Evolutionary conservation across 75 land plant species (phyloP), one percentile per base, ranked within the genome.

Genomic region (Cunninghamia lanceolata): DNA sequence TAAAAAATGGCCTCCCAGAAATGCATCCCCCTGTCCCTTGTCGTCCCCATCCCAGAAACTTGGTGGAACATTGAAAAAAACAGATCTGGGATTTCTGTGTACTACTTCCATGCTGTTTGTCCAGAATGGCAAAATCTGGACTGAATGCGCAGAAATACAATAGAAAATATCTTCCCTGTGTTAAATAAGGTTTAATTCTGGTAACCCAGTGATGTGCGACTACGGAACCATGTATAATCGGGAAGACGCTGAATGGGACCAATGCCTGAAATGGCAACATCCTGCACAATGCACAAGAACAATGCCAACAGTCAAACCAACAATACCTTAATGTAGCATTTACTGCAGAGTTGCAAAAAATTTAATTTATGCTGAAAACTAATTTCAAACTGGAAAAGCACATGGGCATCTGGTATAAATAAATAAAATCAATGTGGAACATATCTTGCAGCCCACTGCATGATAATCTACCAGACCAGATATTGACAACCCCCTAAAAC

Each of bases 221-320:
- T 32, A 78, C 98, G 93, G 94, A 97, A 95, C 99, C 99, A 97
- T 82, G 90, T 90, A 93, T 95, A 95, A 88, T 97, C 98, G 7
- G 95, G 98, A 52, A 97, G 92, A 11, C 79, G 54, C 77, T 94
- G 95, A 71, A 94, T 92, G n/a, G 96, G 96, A 3, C 98, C 99
- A 91, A 95, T 88, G 11, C 93, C 99, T 77, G 96, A 94, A 85
- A 96, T 92, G 21, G 98, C 99, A 82, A 97, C 54, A 86, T 97
- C 96, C 99, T 97, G 92, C 53, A 84, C 70, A 63, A 38, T 28
- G 34, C 43, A 85, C 54, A 86, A n/a, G 30, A 81, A 81, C 19
- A 28, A 68, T 76, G 14, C 16, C 9, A 15, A 85, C 39, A 70
- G n/a, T 75, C 80, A 85, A 35, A 43, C 71, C 56, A 70, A 70